phyloP scores from a whole-genome alignment of 306 rosid species.

The Carpinus viminea region DNA sequence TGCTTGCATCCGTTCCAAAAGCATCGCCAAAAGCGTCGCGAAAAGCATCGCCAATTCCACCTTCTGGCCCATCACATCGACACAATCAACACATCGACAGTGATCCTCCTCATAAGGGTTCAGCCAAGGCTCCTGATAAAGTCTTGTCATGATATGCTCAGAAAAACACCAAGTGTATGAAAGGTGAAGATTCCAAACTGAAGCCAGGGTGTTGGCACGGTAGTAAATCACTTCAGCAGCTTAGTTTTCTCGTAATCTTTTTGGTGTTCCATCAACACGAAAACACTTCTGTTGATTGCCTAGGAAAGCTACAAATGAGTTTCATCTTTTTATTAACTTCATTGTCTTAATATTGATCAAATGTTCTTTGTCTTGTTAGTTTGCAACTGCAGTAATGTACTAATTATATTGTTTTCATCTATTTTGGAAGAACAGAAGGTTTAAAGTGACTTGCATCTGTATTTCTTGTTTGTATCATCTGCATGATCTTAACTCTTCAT shows the following conservation, averaged over 20 bases:
- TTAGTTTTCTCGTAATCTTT: background rate
- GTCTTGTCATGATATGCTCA: background rate
- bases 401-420: background rate
- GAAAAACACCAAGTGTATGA: no score
- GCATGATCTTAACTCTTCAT: no score
- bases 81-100: background rate
- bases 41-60: background rate
- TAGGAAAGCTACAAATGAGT: background rate
- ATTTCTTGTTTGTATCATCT: background rate
- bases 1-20: background rate
- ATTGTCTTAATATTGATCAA: background rate
- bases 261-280: background rate
- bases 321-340: background rate
- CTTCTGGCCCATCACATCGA: slow-evolving; percentile 18
- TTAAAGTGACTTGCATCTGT: background rate
- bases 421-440: background rate
- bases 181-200: background rate
- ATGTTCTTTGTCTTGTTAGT: background rate
- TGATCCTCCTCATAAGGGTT: background rate
- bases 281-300: background rate
- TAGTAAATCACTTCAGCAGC: background rate
- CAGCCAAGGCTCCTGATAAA: background rate
- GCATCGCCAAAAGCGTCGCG: no score
- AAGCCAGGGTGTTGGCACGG: background rate
- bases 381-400: background rate